Evolutionary conservation across 1,284 basidiomycete genomes (phyloP).

Genomic region (Irpex rosettiformis): DNA sequence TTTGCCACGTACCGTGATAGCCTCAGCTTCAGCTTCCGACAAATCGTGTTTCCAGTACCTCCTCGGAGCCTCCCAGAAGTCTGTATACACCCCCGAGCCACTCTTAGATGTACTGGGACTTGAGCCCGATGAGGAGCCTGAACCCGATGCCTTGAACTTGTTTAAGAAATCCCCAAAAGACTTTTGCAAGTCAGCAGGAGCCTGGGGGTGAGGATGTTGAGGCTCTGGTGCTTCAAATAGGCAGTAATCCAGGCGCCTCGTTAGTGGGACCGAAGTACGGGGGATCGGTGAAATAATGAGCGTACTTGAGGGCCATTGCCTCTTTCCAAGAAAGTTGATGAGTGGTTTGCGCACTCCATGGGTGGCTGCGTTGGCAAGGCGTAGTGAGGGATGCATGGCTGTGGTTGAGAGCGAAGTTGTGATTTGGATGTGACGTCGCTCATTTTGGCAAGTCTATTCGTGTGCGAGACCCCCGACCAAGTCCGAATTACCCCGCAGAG

Average conservation of each 20-base stretch:
- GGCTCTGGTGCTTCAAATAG: conserved; percentile 45
- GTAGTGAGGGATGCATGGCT: conserved; percentile 47
- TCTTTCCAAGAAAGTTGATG: conserved; percentile 78
- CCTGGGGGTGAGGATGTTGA: conserved; percentile 73
- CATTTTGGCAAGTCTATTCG: not conserved
- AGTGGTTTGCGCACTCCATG: conserved; percentile 57
- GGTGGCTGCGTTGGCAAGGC: conserved; percentile 28
- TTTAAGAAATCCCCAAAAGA: conserved; percentile 57
- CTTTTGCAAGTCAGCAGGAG: conserved; percentile 66
- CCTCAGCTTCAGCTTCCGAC: conserved; percentile 72
- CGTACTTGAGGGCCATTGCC: conserved; percentile 57
- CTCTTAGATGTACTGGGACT: conserved; percentile 22
- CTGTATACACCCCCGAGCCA: conserved; percentile 40
- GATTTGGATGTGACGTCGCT: not conserved
- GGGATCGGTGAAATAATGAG: not conserved
- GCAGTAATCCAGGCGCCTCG: conserved; percentile 7
- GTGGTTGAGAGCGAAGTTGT: not conserved
- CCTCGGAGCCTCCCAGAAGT: conserved; percentile 81
- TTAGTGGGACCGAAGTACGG: not conserved
- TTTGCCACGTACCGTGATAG: conserved; percentile 76
- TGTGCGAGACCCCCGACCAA: not conserved
- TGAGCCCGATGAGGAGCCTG: conserved; percentile 8
- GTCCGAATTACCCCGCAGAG: not conserved
- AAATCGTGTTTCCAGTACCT: conserved; percentile 64
- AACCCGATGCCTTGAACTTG: conserved; percentile 43